Percentiles rank a stretch among this genome's conserved stretches.
Evolutionary conservation across 768 basidiomycete genomes (phyloP).

Genomic region (Lentinula sp.): DNA sequence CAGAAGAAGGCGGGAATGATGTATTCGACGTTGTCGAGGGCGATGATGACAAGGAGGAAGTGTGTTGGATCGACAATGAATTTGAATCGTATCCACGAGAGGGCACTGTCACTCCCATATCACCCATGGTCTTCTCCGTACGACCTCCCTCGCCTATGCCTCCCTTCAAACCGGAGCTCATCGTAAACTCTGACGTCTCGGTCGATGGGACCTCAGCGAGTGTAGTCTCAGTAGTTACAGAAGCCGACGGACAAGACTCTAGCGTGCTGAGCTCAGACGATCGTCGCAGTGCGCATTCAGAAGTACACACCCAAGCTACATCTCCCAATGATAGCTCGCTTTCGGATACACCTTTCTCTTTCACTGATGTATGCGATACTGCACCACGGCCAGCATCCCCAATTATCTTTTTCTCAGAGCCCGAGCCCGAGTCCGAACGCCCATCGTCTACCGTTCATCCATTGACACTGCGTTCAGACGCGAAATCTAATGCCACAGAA

Average conservation of each 20-base stretch:
- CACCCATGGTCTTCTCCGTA: conserved; percentile 2
- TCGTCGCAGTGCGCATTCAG: background rate
- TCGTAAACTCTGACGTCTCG: background rate
- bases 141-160: conserved; percentile 2
- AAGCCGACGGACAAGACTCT: background rate
- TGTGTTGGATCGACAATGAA: conserved; percentile 5
- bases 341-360: background rate
- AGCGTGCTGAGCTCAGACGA: background rate
- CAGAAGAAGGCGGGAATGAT: background rate
- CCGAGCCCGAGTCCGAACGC: background rate
- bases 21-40: background rate
- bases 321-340: background rate
- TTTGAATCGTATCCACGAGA: background rate
- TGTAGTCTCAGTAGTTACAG: background rate
- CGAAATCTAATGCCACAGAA: background rate
- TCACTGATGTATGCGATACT: background rate
- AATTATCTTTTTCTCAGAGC: background rate
- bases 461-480: background rate
- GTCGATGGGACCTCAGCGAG: background rate
- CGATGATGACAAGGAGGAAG: background rate
- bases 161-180: background rate
- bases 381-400: background rate
- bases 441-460: background rate
- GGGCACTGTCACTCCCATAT: background rate
- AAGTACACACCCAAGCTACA: background rate